These are phyloP conservation scores for Colletotrichum spaethianum DNA, from an alignment of 2,329 filamentous ascomycete genomes.

Conservation along the genomic window DNA sequence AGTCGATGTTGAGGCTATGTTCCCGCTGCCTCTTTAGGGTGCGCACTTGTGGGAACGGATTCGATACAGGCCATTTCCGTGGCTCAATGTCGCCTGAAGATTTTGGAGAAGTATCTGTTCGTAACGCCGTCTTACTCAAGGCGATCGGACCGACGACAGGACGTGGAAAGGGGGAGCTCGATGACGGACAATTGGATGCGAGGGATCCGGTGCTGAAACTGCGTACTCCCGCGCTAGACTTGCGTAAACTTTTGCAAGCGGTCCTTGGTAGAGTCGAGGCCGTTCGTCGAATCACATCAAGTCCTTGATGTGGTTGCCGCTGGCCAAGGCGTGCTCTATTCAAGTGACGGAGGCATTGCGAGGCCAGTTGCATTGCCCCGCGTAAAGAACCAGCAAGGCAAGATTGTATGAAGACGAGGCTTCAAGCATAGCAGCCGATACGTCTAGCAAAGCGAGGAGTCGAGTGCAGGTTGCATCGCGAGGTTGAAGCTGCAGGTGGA, in stretches of 20 bases:
- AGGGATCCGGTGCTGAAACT: neutral
- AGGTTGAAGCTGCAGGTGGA: conserved; percentile 1
- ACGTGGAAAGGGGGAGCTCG: neutral
- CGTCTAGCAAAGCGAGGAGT: conserved; percentile 6
- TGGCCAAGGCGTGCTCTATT: conserved; percentile 43
- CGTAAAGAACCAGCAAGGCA: conserved; percentile 19
- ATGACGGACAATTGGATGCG: neutral
- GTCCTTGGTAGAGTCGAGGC: conserved; percentile 1
- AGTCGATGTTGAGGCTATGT: neutral
- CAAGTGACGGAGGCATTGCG: conserved; percentile 43
- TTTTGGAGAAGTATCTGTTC: neutral
- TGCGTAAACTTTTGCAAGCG: neutral
- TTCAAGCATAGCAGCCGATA: conserved; percentile 36
- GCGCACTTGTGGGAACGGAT: neutral
- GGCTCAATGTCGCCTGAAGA: neutral
- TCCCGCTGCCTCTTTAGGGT: neutral
- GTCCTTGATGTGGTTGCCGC: conserved; percentile 30
- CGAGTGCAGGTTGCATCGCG: conserved; percentile 26
- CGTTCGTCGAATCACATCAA: conserved; percentile 21
- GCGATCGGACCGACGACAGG: neutral
- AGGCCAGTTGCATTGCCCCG: conserved; percentile 43
- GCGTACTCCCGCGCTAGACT: neutral
- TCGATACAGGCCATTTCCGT: neutral
- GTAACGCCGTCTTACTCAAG: neutral
- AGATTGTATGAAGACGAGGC: neutral